Base-by-base conservation (phyloP, 441 rosid genomes). In the Corymbia citriodora region DNA sequence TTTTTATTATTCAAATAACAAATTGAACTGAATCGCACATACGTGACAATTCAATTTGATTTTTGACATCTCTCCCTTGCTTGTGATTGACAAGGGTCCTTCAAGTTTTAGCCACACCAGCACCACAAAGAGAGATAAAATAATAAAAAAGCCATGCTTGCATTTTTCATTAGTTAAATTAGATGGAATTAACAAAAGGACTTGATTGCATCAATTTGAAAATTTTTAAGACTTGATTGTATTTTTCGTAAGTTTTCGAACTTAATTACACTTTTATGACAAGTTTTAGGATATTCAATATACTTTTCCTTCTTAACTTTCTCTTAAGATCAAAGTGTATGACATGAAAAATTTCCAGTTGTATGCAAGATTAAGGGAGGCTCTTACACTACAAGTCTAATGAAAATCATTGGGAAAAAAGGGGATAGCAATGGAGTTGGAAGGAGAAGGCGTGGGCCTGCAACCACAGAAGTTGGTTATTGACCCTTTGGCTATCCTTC, bases 11-110 rank as follows among this genome's bases (percentile, higher is more conserved):
- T 25, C 0, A 55, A 55, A 55, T 55, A 9, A 55, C 19, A 55
- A 0, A 21, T 2, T 0, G 61, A 55, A 55, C 0, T 2, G 27
- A 55, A 55, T 0, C 0, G 27, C 21, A 55, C 21, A 21, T 0
- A 0, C 0, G 0, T 55, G 9, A 9, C 21, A 21, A 55, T 21
- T 55, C 11, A 15, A 5, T 55, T 55, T 2, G 6, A 0, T 21
- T 55, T 55, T 55, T 21, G 61, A 55, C 9, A 55, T 25, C 2
- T 55, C 27, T 55, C 4, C 0, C 12, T 55, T 15, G 0, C 61
- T 55, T 55, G 27, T 25, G 0, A 11, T 55, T 0, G 27, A 55
- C 0, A 0, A 8, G 61, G 25, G 45, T 55, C 0, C 0, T 55
- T 55, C 27, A 55, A 1, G 4, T 55, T 55, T 55, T 21, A 21